Base-by-base conservation (phyloP, 331 rosid genomes). In the Prunus yedoensis region DNA sequence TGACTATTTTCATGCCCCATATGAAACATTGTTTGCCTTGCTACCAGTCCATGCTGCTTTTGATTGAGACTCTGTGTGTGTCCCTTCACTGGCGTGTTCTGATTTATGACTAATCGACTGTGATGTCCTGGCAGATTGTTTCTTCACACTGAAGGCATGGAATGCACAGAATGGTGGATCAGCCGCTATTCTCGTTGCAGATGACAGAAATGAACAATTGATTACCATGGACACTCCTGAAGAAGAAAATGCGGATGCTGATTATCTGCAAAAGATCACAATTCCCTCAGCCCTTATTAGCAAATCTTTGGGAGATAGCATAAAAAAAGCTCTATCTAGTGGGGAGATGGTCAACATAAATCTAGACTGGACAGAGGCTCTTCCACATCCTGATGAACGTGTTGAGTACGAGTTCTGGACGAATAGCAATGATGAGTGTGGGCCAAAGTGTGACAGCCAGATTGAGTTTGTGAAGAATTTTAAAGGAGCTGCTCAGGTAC, bases 141-240 rank as follows among this genome's bases (percentile, higher is more conserved):
- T 70, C 89, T 94, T 94, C 89, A 94, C 99, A 66, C 77, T 88
- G 83, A 94, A 94, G 95, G 99, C 99, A 1, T 90, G 97, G 99
- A 94, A 90, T 71, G 97, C 97, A 13, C 99, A 94, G 88, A 89
- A 88, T 17, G 96, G 86, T 63, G 99, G 99, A 79, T 97, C 97
- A 28, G 99, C 97, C 0, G 99, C 99, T 54, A 80, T 94, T 81
- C 91, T 94, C 71, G 99, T 94, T 68, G 96, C 93, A 18, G 97
- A 94, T 80, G 83, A 91, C 87, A 85, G 65, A 80, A 35, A 20
- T 30, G 99, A 94, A 71, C 84, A 84, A 23, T 85, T 94, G 74
- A 92, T 94, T 77, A 94, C 99, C 60, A 94, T 94, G 99, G 99
- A 94, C 85, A 90, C 89, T 78, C 97, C 99, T 16, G 97, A 94